Evolutionary conservation across 805 yeast species (phyloP).

Genomic region (Middelhovenomyces tepae): DNA sequence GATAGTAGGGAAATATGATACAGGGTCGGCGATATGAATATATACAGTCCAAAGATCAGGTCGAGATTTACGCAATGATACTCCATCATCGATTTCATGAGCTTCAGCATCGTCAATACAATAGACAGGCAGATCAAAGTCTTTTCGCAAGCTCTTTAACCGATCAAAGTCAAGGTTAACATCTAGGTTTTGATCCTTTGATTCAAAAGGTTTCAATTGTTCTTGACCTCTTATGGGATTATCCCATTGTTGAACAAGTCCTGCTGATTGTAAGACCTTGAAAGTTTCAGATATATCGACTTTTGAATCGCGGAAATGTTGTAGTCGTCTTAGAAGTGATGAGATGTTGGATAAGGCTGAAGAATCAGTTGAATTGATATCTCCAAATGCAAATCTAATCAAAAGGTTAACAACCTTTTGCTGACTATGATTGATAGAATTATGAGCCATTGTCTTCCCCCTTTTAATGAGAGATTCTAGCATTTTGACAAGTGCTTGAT

Average conservation of each 20-base stretch:
- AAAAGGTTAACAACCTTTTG: conserved; percentile 5
- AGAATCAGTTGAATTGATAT: conserved; percentile 12
- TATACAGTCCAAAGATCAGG: conserved; percentile 33
- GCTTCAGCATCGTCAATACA: conserved; percentile 80
- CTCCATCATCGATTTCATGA: conserved; percentile 90
- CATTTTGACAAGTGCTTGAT: not conserved
- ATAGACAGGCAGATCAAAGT: conserved; percentile 43
- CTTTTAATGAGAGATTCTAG: not conserved
- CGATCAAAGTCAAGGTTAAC: conserved; percentile 6
- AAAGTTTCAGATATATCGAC: conserved; percentile 7
- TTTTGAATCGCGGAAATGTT: not conserved
- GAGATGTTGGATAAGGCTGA: conserved; percentile 13
- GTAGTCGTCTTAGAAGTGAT: conserved; percentile 6
- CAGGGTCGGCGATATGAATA: conserved; percentile 83
- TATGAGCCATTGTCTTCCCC: not conserved
- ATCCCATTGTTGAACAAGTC: conserved; percentile 3
- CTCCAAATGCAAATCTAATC: conserved; percentile 16
- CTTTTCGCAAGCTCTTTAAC: conserved; percentile 10
- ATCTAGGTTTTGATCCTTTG: conserved; percentile 1
- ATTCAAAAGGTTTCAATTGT: conserved; percentile 9
- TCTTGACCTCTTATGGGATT: conserved; percentile 9
- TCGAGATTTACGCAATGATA: conserved; percentile 39
- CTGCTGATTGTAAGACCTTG: conserved; percentile 3
- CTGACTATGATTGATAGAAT: not conserved
- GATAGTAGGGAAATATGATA: conserved; percentile 46